phyloP scores from a whole-genome alignment of 306 rosid species.

The Sicyos edulis region DNA sequence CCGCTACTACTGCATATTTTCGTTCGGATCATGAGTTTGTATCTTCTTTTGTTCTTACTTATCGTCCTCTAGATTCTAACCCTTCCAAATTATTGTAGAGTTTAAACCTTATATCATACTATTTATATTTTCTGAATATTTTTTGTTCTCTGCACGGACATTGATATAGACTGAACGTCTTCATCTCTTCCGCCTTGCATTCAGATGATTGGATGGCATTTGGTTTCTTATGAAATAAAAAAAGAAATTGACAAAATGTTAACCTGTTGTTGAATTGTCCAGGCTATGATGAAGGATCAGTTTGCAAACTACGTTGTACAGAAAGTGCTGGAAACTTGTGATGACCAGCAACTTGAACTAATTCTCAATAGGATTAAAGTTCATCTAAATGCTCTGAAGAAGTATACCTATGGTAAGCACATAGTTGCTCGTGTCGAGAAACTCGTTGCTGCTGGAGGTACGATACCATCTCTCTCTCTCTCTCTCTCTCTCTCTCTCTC shows the following conservation, averaged over 20 bases:
- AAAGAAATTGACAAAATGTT: not conserved
- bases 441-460: slow-evolving; percentile 63
- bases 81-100: too few species aligned
- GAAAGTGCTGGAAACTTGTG: slow-evolving; percentile 59
- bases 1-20: not conserved
- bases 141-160: too few species aligned
- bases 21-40: not conserved
- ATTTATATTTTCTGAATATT: too few species aligned
- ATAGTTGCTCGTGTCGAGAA: slow-evolving; percentile 63
- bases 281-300: slow-evolving; percentile 64
- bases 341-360: slow-evolving; percentile 56
- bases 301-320: slow-evolving; percentile 58
- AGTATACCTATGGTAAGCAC: slow-evolving; percentile 57
- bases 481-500: not conserved
- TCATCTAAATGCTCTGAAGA: slow-evolving; percentile 57
- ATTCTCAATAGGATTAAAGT: slow-evolving; percentile 48
- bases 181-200: not conserved
- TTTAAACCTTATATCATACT: too few species aligned
- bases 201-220: too few species aligned
- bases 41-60: not conserved
- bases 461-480: not conserved
- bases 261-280: slow-evolving; percentile 14
- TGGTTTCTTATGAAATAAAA: too few species aligned
- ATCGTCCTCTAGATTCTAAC: too few species aligned
- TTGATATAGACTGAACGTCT: not conserved